Percentiles rank a stretch among this genome's conserved stretches.
Evolutionary conservation across 2,329 filamentous ascomycete species (phyloP).

Genomic region (Ophiognomonia clavigignenti-juglandacearum): DNA sequence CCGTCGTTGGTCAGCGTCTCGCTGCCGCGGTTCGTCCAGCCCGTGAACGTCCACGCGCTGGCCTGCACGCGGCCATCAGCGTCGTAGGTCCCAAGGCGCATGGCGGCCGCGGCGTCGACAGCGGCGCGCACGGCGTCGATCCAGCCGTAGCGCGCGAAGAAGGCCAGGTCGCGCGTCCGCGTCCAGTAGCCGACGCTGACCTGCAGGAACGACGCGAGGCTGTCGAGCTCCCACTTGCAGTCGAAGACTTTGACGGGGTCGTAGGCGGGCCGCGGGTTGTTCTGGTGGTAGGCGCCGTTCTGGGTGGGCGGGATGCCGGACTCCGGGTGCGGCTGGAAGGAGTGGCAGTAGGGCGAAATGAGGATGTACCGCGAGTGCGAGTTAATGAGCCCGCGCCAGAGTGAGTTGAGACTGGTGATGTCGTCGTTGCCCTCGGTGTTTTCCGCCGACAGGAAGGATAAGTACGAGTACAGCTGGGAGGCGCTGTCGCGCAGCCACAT

Average conservation of each 20-base stretch:
- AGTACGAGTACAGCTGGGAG: slow-evolving; percentile 67
- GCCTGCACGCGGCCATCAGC: slow-evolving; percentile 45
- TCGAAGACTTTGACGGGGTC: slow-evolving; percentile 69
- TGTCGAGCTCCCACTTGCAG: slow-evolving; percentile 91
- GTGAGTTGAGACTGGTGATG: slow-evolving; percentile 60
- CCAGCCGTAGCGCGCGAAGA: slow-evolving; percentile 58
- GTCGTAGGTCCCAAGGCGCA: slow-evolving; percentile 66
- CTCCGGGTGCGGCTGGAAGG: slow-evolving; percentile 79
- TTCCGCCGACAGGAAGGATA: slow-evolving; percentile 51
- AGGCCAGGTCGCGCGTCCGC: slow-evolving; percentile 53
- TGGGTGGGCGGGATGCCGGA: slow-evolving; percentile 57
- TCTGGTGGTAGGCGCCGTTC: slow-evolving; percentile 55
- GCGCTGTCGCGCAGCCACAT: slow-evolving; percentile 86
- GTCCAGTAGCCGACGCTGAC: slow-evolving; percentile 73
- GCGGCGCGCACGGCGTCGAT: slow-evolving; percentile 63
- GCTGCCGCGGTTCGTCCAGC: slow-evolving; percentile 64
- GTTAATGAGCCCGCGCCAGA: slow-evolving; percentile 69
- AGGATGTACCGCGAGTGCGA: slow-evolving; percentile 65
- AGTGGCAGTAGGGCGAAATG: slow-evolving; percentile 77
- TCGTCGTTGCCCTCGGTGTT: slow-evolving; percentile 46
- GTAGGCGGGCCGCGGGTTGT: slow-evolving; percentile 57
- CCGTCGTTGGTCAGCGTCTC: slow-evolving; percentile 72
- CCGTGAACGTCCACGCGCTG: slow-evolving; percentile 65
- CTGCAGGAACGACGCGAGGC: slow-evolving; percentile 79
- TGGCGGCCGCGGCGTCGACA: slow-evolving; percentile 58